A percentile compares a stretch with the other conserved stretches of the same genome.
Evolutionary conservation across 108 stramenopile species (phyloP).

Genomic region (Nitzschia putrida): DNA sequence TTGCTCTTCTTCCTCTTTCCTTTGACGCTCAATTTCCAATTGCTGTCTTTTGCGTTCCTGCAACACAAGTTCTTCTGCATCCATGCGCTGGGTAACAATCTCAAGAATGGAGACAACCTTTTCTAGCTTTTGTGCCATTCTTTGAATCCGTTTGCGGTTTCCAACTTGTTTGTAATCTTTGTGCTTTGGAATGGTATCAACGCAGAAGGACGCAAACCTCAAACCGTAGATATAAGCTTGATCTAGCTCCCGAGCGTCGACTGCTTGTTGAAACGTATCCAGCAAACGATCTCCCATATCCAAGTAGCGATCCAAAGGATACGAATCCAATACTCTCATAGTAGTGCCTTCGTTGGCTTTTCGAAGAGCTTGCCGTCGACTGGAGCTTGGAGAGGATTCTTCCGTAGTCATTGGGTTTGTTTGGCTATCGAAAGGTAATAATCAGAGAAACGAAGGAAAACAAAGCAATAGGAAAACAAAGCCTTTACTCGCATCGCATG

Average conservation of each 20-base stretch:
- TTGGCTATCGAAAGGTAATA: too few relatives aligned
- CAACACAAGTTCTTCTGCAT: constrained; percentile 39
- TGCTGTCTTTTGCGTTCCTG: constrained; percentile 5
- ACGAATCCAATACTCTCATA: constrained; percentile 24
- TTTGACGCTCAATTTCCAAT: neutral
- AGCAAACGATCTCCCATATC: constrained; percentile 55
- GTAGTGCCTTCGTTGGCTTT: constrained; percentile 26
- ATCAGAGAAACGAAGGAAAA: too few relatives aligned
- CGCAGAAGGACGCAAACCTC: constrained; percentile 59
- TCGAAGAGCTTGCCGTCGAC: constrained; percentile 30
- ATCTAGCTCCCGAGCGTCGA: constrained; percentile 47
- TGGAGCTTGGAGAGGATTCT: constrained; percentile 29
- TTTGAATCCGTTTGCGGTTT: constrained; percentile 23
- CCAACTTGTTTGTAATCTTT: constrained; percentile 35
- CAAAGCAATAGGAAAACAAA: too few relatives aligned
- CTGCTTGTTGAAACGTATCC: constrained; percentile 48
- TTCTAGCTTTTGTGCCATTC: constrained; percentile 29
- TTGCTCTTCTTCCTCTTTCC: constrained; percentile 15
- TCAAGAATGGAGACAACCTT: constrained; percentile 37
- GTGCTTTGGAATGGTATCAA: constrained; percentile 57
- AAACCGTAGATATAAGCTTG: constrained; percentile 69
- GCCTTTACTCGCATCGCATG: too few relatives aligned
- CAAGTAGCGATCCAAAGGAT: constrained; percentile 59
- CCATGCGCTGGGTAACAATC: constrained; percentile 40
- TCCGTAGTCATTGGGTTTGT: neutral